phyloP scores from a whole-genome alignment of 2,329 filamentous ascomycete species.

The Mycogone perniciosa region DNA sequence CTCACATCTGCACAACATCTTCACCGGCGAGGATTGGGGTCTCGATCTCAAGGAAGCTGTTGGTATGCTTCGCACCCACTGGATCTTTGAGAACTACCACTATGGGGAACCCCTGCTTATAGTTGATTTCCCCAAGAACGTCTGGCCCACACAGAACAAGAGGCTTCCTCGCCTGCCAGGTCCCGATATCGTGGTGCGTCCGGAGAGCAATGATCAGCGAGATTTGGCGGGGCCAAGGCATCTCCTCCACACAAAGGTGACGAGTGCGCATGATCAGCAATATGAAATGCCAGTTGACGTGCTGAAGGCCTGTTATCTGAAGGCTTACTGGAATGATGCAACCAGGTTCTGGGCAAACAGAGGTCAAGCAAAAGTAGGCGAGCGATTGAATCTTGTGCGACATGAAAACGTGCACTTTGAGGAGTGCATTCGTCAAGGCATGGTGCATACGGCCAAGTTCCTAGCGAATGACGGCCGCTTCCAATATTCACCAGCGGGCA shows the following conservation, averaged over 20 bases:
- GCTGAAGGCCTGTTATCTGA: slow-evolving; percentile 1
- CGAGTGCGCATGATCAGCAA: slow-evolving; percentile 7
- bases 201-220: background rate
- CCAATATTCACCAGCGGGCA: background rate
- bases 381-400: slow-evolving; percentile 26
- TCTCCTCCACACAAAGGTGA: slow-evolving; percentile 5
- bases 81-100: slow-evolving; percentile 30
- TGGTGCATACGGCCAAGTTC: slow-evolving; percentile 15
- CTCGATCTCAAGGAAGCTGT: slow-evolving; percentile 24
- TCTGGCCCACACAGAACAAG: slow-evolving; percentile 18
- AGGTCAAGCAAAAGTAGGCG: background rate
- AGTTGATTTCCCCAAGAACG: slow-evolving; percentile 18
- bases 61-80: slow-evolving; percentile 29
- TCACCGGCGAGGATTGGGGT: slow-evolving; percentile 23
- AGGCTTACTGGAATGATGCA: slow-evolving; percentile 3
- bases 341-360: slow-evolving; percentile 3
- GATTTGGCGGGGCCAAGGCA: background rate
- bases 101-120: slow-evolving; percentile 23
- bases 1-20: slow-evolving; percentile 23
- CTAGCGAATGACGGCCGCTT: slow-evolving; percentile 3
- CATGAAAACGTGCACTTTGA: slow-evolving; percentile 32
- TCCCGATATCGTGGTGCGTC: slow-evolving; percentile 2
- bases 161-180: slow-evolving; percentile 22
- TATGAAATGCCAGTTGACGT: slow-evolving; percentile 5
- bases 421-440: slow-evolving; percentile 23